Evolutionary conservation across 2,329 filamentous ascomycete genomes (phyloP).

Genomic region (Diaporthe amygdali): DNA sequence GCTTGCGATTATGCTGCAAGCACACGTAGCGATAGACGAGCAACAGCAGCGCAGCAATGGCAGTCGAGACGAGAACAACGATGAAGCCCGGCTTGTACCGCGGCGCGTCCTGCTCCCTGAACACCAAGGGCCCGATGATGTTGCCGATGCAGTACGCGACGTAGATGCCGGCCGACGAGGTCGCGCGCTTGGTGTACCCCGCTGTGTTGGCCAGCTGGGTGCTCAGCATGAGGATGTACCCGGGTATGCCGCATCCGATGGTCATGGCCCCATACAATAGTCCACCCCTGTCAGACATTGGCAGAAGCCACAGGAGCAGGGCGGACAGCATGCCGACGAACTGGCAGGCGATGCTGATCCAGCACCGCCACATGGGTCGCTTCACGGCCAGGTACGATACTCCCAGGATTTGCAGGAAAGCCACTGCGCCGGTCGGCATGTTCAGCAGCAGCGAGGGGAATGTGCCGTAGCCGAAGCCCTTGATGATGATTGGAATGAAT

Average conservation of each 20-base stretch:
- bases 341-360: constrained; percentile 31
- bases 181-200: constrained; percentile 64
- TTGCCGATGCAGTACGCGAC: constrained; percentile 34
- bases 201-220: constrained; percentile 75
- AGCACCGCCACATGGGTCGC: constrained; percentile 32
- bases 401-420: constrained; percentile 62
- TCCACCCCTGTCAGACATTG: constrained; percentile 46
- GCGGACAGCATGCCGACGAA: constrained; percentile 62
- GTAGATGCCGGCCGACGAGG: background rate
- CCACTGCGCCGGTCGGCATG: constrained; percentile 69
- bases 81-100: constrained; percentile 45
- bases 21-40: constrained; percentile 50
- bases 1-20: constrained; percentile 46
- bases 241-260: constrained; percentile 64
- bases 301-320: constrained; percentile 60
- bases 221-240: constrained; percentile 59
- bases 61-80: constrained; percentile 40
- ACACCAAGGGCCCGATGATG: constrained; percentile 49
- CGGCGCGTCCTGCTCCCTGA: constrained; percentile 45
- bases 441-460: constrained; percentile 65
- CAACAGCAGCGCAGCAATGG: constrained; percentile 39
- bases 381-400: constrained; percentile 64
- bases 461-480: constrained; percentile 64
- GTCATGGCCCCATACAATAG: constrained; percentile 68
- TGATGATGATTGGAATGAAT: constrained; percentile 69